These are phyloP conservation scores for Brassica hybrid DNA, from an alignment of 441 rosid genomes.

Conservation along the genomic window DNA sequence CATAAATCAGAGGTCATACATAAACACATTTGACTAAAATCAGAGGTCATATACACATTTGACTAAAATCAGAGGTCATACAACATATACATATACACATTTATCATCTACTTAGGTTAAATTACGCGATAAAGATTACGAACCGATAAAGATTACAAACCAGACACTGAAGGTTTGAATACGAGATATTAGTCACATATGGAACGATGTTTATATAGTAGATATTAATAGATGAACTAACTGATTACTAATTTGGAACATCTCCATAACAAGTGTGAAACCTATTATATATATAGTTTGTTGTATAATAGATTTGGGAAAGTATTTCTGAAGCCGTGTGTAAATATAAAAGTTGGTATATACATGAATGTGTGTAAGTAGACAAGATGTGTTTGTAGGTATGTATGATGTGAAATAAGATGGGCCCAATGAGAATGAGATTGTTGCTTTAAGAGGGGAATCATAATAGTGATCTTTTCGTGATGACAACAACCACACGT, in stretches of 20 bases:
- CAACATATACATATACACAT: background rate
- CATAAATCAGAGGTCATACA: background rate
- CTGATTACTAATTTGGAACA: conserved; percentile 26
- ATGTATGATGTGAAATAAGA: conserved; percentile 35
- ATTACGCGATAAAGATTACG: background rate
- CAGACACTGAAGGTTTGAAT: background rate
- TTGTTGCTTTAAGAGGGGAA: conserved; percentile 33
- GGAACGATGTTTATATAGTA: background rate
- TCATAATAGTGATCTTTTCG: conserved; percentile 35
- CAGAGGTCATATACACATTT: too few relatives aligned
- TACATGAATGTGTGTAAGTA: conserved; percentile 38
- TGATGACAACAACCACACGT: conserved; percentile 43
- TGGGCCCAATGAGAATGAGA: conserved; percentile 38
- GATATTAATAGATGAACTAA: background rate
- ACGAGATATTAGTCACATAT: background rate
- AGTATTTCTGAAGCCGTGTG: conserved; percentile 19
- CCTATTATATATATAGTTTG: conserved; percentile 21
- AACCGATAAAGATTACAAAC: background rate
- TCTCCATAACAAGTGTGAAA: conserved; percentile 34
- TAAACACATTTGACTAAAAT: background rate
- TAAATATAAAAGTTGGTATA: conserved; percentile 6
- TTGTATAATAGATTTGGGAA: conserved; percentile 24
- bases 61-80: background rate
- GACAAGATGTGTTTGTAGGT: conserved; percentile 36
- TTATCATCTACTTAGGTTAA: conserved; percentile 8